Base-by-base conservation (phyloP, 768 basidiomycete species). In the Leccinum fibrillosum region DNA sequence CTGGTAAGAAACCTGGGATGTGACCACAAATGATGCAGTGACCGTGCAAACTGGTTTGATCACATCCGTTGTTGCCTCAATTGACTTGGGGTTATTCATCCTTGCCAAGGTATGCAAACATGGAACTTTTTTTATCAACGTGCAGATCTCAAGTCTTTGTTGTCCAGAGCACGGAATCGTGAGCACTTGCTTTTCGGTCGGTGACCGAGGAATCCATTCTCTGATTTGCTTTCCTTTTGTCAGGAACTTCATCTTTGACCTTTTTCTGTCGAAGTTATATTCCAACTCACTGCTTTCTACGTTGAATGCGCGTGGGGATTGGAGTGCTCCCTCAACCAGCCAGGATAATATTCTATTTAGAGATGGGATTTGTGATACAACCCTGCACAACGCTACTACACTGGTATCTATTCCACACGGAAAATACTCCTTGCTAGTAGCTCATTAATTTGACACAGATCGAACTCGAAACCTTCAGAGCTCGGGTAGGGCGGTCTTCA, bases 31-130 rank as follows among this genome's bases (percentile, higher is more conserved):
- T 47, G 59, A 44, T 26, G 21, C n/a, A 64, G 72, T 71, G 53
- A 71, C 71, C 3, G 55, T 73, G n/a, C 69, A 72, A 39, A 72
- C 73, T 6, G 73, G 73, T 44, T 19, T 64, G 8, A 28, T 64
- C n/a, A 64, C 58, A 3, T 55, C 63, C 32, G 34, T 60, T 1
- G 54, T 49, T 21, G 63, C 63, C n/a, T 48, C 57, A 10, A 28
- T 67, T 17, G 72, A 73, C 44, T 48, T 73, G 4, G 52, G 54
- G 1, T 49, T 66, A n/a, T 74, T 69, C 57, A 39, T 73, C 11
- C 49, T n/a, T 12, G 52, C 54, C 35, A 66, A 34, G 44, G 64
- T 66, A 37, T 57, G 65, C 11, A 44, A 44, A 44, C 11, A 11
- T 54, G 13, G 32, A 7, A 1, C 1, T 7, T 34, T 23, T 25